These are phyloP conservation scores for Groenewaldozyma auringiensis DNA, from an alignment of 1,139 yeast species.

Conservation along the genomic window DNA sequence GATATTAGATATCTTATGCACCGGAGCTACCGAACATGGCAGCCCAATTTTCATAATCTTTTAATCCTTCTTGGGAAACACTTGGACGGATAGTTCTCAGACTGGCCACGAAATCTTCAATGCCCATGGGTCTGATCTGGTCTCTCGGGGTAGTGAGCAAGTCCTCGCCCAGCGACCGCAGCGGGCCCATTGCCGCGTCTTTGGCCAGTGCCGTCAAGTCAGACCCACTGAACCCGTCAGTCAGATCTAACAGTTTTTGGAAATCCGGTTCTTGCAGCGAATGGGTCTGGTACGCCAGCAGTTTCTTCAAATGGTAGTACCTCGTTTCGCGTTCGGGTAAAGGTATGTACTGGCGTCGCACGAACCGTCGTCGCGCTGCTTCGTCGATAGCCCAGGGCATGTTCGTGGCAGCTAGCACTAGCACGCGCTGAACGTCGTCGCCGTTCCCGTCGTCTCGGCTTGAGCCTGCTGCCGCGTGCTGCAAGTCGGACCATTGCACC, in stretches of 20 bases:
- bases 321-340: constrained; percentile 86
- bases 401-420: constrained; percentile 92
- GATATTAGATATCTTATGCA: constrained; percentile 34
- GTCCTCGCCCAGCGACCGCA: constrained; percentile 83
- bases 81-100: constrained; percentile 84
- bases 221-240: constrained; percentile 85
- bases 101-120: constrained; percentile 71
- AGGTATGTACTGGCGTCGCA: constrained; percentile 88
- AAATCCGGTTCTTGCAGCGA: constrained; percentile 54
- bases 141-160: constrained; percentile 78
- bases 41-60: constrained; percentile 86
- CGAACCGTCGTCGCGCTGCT: constrained; percentile 94
- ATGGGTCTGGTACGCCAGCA: constrained; percentile 70
- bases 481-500: constrained; percentile 92
- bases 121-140: constrained; percentile 69
- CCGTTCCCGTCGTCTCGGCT: constrained; percentile 26
- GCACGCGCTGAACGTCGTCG: constrained; percentile 64
- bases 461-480: constrained; percentile 82
- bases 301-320: constrained; percentile 58
- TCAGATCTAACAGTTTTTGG: constrained; percentile 49
- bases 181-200: constrained; percentile 98
- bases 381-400: constrained; percentile 98
- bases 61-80: constrained; percentile 77
- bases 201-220: constrained; percentile 93
- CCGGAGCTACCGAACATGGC: constrained; percentile 84